Evolutionary conservation across 495 filamentous ascomycete species (phyloP).

Genomic region (Hyphodiscus hymeniophilus): DNA sequence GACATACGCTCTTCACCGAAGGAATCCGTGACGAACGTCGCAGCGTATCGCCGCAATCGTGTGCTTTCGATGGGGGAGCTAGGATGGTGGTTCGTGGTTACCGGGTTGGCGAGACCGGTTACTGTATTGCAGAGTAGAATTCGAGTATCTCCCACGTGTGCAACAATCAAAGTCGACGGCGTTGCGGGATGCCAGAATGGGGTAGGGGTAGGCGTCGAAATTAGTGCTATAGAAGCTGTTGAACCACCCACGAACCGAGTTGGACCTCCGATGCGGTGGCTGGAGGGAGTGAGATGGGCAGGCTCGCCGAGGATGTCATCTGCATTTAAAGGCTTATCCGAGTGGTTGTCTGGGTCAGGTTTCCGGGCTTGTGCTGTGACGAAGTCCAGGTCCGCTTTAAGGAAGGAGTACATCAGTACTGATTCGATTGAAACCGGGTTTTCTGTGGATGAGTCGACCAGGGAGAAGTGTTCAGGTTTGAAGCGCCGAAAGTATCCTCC

Average conservation of each 20-base stretch:
- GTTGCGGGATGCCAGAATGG: conserved; percentile 93
- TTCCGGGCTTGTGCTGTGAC: conserved; percentile 74
- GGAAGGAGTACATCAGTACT: conserved; percentile 80
- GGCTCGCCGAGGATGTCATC: conserved; percentile 70
- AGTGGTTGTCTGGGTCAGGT: conserved; percentile 55
- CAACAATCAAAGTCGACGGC: conserved; percentile 72
- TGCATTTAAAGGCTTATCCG: conserved; percentile 70
- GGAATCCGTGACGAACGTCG: conserved; percentile 85
- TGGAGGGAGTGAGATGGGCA: conserved; percentile 40
- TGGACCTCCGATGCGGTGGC: conserved; percentile 55
- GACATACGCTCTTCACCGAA: conserved; percentile 96
- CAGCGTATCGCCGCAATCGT: conserved; percentile 75
- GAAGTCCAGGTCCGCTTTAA: conserved; percentile 88
- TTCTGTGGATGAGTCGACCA: conserved; percentile 9
- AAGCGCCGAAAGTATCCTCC: conserved; percentile 94
- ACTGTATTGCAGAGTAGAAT: conserved; percentile 76
- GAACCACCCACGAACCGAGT: conserved; percentile 84
- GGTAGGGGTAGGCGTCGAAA: conserved; percentile 81
- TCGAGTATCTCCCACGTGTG: conserved; percentile 90
- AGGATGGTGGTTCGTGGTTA: conserved; percentile 87
- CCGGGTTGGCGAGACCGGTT: conserved; percentile 66
- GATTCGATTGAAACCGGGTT: conserved; percentile 43
- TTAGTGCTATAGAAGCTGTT: conserved; percentile 79
- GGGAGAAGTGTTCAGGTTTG: conserved; percentile 53
- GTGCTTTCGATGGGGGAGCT: conserved; percentile 74